These are phyloP conservation scores for Polytrichum commune DNA, from an alignment of 225 moss, liverwort and hornwort genomes.

Conservation along the genomic window DNA sequence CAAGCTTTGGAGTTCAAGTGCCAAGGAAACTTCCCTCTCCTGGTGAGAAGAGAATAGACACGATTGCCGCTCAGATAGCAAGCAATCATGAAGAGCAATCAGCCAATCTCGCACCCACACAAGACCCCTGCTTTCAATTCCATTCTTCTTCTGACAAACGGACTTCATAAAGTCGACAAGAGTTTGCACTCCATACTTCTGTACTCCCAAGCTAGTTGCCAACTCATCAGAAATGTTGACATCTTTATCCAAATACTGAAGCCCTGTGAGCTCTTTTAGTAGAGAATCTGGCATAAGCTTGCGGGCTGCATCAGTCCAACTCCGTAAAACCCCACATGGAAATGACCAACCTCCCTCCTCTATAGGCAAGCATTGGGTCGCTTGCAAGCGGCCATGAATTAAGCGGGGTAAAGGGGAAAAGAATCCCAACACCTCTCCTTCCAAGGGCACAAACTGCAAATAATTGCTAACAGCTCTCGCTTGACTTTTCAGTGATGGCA, in stretches of 20 bases:
- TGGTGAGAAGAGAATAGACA: constrained; percentile 22
- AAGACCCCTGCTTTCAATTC: constrained; percentile 36
- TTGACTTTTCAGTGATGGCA: constrained; percentile 38
- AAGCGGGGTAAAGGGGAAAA: constrained; percentile 82
- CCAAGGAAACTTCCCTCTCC: constrained; percentile 21
- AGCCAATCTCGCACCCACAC: constrained; percentile 81
- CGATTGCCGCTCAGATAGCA: constrained; percentile 48
- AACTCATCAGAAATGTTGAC: constrained; percentile 63
- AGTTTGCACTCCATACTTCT: constrained; percentile 60
- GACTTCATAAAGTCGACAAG: constrained; percentile 77
- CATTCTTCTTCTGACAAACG: constrained; percentile 40
- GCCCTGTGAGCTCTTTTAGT: constrained; percentile 67
- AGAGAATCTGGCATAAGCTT: constrained; percentile 63
- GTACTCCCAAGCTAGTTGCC: constrained; percentile 74
- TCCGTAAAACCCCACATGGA: constrained; percentile 67
- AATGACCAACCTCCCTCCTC: constrained; percentile 77
- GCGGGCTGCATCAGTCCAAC: constrained; percentile 58
- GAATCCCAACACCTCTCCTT: constrained; percentile 95
- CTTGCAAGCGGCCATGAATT: constrained; percentile 67
- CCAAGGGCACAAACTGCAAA: constrained; percentile 85
- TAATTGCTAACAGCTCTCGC: constrained; percentile 74
- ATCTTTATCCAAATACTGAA: constrained; percentile 78
- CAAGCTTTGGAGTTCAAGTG: constrained; percentile 55
- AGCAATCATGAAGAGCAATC: constrained; percentile 68
- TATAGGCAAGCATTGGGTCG: constrained; percentile 68